Conservation (phyloP, 2,329 filamentous ascomycete species). For the Fusarium sp. region DNA sequence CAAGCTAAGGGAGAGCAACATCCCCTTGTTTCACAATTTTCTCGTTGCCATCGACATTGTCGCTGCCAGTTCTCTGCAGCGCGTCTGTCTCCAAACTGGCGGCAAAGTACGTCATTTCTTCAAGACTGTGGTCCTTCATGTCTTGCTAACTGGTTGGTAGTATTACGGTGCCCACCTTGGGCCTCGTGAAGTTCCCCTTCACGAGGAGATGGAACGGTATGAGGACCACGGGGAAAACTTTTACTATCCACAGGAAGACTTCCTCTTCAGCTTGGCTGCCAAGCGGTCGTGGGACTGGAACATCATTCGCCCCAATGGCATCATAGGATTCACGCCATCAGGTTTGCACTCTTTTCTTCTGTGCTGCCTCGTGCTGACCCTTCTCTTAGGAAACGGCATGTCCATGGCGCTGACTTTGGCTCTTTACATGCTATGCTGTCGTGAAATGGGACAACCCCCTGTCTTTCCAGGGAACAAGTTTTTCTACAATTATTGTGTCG, state of each 20-base stretch:
- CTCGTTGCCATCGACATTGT: conserved; percentile 28
- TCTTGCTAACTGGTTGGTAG: not conserved
- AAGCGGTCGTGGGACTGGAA: conserved; percentile 33
- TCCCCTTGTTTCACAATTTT: conserved; percentile 33
- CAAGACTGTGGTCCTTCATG: not conserved
- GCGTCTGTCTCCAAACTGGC: conserved; percentile 30
- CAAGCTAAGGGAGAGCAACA: conserved; percentile 27
- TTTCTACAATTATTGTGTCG: conserved; percentile 21
- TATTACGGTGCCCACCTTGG: conserved; percentile 33
- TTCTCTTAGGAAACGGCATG: conserved; percentile 26
- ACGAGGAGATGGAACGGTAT: conserved; percentile 29
- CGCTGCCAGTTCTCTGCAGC: conserved; percentile 23
- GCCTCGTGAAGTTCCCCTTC: conserved; percentile 26
- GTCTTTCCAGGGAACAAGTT: conserved; percentile 31
- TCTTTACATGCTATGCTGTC: conserved; percentile 28
- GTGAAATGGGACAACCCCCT: conserved; percentile 19
- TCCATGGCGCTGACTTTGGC: conserved; percentile 30
- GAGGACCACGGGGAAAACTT: conserved; percentile 35
- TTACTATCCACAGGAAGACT: conserved; percentile 32
- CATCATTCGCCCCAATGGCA: conserved; percentile 29
- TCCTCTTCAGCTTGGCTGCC: conserved; percentile 21
- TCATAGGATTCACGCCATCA: conserved; percentile 31
- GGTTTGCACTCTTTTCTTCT: not conserved
- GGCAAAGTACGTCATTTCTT: conserved; percentile 19
- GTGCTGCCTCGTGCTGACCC: not conserved